Evolutionary conservation across 2,329 filamentous ascomycete species (phyloP).

Genomic region (Cladosporium sp.): DNA sequence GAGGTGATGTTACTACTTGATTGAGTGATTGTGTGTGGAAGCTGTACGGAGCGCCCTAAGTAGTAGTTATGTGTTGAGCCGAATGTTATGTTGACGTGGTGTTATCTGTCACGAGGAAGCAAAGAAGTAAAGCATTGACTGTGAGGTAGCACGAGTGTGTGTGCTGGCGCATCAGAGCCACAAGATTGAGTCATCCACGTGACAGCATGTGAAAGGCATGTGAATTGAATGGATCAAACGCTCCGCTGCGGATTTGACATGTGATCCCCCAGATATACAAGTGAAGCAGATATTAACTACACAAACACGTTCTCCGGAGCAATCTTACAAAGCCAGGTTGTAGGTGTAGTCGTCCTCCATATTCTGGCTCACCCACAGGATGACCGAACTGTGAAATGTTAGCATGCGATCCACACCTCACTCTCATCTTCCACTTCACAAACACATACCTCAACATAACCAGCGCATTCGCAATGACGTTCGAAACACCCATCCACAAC

Average conservation of each 20-base stretch:
- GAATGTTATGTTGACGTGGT: background rate
- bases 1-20: background rate
- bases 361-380: slow-evolving; percentile 70
- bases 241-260: background rate
- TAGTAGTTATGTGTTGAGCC: background rate
- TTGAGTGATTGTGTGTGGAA: background rate
- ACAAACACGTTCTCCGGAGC: background rate
- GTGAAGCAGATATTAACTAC: background rate
- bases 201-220: background rate
- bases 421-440: background rate
- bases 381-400: slow-evolving; percentile 52
- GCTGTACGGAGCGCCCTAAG: background rate
- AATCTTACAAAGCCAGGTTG: slow-evolving; percentile 59
- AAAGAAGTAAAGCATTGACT: background rate
- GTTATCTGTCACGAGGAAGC: background rate
- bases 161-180: background rate
- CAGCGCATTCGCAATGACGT: slow-evolving; percentile 63
- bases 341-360: slow-evolving; percentile 74
- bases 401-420: background rate
- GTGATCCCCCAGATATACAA: background rate
- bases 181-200: background rate
- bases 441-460: slow-evolving; percentile 65
- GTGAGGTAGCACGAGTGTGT: background rate
- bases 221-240: background rate
- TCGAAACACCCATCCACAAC: slow-evolving; percentile 67